phyloP scores from a whole-genome alignment of 805 yeast genomes.

The Sugiyamaella valdiviana region DNA sequence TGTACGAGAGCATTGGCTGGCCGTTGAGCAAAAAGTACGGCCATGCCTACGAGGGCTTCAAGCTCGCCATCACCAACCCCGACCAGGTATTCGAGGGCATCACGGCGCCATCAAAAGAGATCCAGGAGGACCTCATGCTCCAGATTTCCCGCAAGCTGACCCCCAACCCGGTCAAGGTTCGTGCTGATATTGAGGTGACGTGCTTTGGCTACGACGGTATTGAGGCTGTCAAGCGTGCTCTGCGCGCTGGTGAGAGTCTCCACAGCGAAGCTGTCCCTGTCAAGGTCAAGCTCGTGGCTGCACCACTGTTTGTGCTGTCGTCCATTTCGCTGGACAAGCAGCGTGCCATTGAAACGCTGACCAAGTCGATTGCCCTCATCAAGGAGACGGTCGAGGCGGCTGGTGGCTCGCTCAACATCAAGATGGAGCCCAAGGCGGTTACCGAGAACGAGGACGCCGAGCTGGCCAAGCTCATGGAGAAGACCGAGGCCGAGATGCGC shows the following conservation, averaged over 20 bases:
- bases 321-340: slow-evolving; percentile 89
- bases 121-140: slow-evolving; percentile 75
- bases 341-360: slow-evolving; percentile 75
- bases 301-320: slow-evolving; percentile 90
- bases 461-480: slow-evolving; percentile 89
- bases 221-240: slow-evolving; percentile 89
- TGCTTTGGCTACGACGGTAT: slow-evolving; percentile 97
- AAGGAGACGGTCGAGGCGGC: slow-evolving; percentile 58
- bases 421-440: slow-evolving; percentile 98
- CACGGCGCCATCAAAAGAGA: slow-evolving; percentile 61
- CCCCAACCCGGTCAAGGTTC: slow-evolving; percentile 94
- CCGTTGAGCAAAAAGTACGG: slow-evolving; percentile 93
- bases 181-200: slow-evolving; percentile 98
- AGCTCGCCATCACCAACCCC: slow-evolving; percentile 88
- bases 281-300: slow-evolving; percentile 93
- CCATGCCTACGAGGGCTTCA: slow-evolving; percentile 96
- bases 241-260: slow-evolving; percentile 76
- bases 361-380: slow-evolving; percentile 72
- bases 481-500: slow-evolving; percentile 83
- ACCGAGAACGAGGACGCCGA: slow-evolving; percentile 98
- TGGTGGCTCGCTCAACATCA: slow-evolving; percentile 85
- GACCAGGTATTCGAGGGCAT: slow-evolving; percentile 75
- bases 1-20: slow-evolving; percentile 93
- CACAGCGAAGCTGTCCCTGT: slow-evolving; percentile 82
- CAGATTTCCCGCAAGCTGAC: slow-evolving; percentile 92